Evolutionary conservation across 139 green algal species (phyloP).

Genomic region (Limnomonas spitsbergensis): DNA sequence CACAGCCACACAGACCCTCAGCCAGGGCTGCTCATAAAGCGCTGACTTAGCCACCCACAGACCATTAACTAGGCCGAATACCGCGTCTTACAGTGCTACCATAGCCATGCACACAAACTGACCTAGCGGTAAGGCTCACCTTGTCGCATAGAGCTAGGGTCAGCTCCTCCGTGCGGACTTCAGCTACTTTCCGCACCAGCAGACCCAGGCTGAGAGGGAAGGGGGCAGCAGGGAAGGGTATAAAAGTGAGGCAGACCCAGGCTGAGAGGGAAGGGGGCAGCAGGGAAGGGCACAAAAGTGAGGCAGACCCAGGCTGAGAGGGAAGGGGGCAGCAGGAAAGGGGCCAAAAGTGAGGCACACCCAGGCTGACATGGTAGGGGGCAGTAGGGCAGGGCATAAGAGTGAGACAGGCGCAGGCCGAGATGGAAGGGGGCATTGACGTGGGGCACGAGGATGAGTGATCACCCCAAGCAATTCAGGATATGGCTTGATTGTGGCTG

Average conservation of each 20-base stretch:
- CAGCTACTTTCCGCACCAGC: slow-evolving; percentile 75
- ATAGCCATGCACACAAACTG: no score
- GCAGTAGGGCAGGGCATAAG: not conserved
- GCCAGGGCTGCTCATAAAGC: no score
- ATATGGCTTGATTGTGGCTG: no score
- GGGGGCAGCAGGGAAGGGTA: not conserved
- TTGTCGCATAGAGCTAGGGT: slow-evolving; percentile 64
- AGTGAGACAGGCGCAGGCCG: not conserved
- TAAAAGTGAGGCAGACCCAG: not conserved
- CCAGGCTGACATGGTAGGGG: slow-evolving; percentile 9
- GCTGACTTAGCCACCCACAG: no score
- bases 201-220: slow-evolving; percentile 62
- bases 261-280: slow-evolving; percentile 10
- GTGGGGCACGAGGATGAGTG: no score
- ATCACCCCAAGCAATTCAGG: no score
- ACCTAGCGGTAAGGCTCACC: slow-evolving; percentile 31
- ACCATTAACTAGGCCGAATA: no score
- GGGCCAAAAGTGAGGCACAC: not conserved
- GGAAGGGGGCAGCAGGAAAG: not conserved
- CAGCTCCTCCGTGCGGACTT: slow-evolving; percentile 61
- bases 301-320: slow-evolving; percentile 7
- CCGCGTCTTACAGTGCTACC: no score
- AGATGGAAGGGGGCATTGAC: no score
- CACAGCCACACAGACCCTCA: no score
- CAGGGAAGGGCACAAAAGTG: not conserved